These are phyloP conservation scores for Umbelopsis vinacea DNA, from an alignment of 192 early-diverging fungal genomes.

Conservation along the genomic window DNA sequence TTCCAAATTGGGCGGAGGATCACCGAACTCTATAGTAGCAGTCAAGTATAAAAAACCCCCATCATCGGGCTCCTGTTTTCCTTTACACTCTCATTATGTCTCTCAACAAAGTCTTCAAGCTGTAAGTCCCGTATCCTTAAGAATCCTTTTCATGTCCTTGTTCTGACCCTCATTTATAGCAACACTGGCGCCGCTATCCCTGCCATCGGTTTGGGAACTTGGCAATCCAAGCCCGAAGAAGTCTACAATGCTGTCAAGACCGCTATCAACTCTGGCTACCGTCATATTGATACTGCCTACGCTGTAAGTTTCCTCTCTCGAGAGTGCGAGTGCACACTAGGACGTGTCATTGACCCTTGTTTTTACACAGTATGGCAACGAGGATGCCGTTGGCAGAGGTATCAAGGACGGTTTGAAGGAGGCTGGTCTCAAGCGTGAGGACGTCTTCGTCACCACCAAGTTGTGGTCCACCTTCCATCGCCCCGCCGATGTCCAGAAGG, in stretches of 20 bases:
- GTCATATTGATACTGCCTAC: slow-evolving; percentile 63
- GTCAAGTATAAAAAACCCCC: background rate
- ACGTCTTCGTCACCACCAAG: slow-evolving; percentile 84
- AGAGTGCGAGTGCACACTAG: background rate
- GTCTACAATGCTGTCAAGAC: slow-evolving; percentile 66
- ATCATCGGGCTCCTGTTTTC: no score
- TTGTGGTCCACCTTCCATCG: slow-evolving; percentile 54
- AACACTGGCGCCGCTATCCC: slow-evolving; percentile 70
- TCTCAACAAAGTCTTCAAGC: slow-evolving; percentile 8
- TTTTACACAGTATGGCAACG: slow-evolving; percentile 67
- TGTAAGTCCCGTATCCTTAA: background rate
- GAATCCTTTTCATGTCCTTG: background rate
- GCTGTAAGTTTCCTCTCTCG: slow-evolving; percentile 24
- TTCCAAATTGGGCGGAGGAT: background rate
- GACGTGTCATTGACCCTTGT: background rate
- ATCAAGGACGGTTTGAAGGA: slow-evolving; percentile 54
- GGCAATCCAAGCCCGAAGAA: slow-evolving; percentile 53
- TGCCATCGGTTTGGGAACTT: slow-evolving; percentile 50
- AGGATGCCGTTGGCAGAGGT: slow-evolving; percentile 77
- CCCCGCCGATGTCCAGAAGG: slow-evolving; percentile 62
- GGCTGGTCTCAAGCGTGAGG: slow-evolving; percentile 60
- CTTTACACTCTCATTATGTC: background rate
- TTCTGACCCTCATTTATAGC: slow-evolving; percentile 12
- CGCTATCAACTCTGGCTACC: slow-evolving; percentile 70
- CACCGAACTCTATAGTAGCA: background rate